A percentile compares a stretch with the other conserved stretches of the same genome.
Conservation (phyloP, 768 basidiomycete species). For the Lactarius vividus region DNA sequence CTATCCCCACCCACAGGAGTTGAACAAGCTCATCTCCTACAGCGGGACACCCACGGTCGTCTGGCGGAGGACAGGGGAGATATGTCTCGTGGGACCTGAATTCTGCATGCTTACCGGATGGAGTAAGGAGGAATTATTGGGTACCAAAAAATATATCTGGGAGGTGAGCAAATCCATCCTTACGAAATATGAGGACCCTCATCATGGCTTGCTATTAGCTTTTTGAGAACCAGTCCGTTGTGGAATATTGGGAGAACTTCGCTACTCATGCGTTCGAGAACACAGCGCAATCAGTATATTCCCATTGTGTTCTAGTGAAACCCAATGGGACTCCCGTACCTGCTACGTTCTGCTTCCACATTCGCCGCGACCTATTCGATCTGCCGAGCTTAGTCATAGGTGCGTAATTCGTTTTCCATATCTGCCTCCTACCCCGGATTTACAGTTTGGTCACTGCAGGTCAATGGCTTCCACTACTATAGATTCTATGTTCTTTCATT, state of each 20-base stretch:
- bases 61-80: slow-evolving; percentile 97
- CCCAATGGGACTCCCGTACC: slow-evolving; percentile 81
- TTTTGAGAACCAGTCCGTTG: slow-evolving; percentile 93
- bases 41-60: slow-evolving; percentile 97
- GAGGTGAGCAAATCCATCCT: slow-evolving; percentile 43
- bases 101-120: slow-evolving; percentile 94
- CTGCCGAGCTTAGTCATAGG: slow-evolving; percentile 87
- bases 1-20: slow-evolving; percentile 68
- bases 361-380: slow-evolving; percentile 90
- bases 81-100: slow-evolving; percentile 94
- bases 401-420: slow-evolving; percentile 35
- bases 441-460: slow-evolving; percentile 41
- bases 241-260: slow-evolving; percentile 97
- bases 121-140: slow-evolving; percentile 77
- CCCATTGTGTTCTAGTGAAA: slow-evolving; percentile 86
- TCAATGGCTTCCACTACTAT: slow-evolving; percentile 85
- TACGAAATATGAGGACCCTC: slow-evolving; percentile 7
- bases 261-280: slow-evolving; percentile 97
- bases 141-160: slow-evolving; percentile 59
- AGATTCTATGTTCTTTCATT: slow-evolving; percentile 25
- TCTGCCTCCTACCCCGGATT: not conserved
- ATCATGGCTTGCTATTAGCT: slow-evolving; percentile 46
- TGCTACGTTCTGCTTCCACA: slow-evolving; percentile 94
- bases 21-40: slow-evolving; percentile 95
- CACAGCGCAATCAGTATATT: slow-evolving; percentile 92